Base-by-base conservation (phyloP, 768 basidiomycete species). In the Leccinellum luteum region DNA sequence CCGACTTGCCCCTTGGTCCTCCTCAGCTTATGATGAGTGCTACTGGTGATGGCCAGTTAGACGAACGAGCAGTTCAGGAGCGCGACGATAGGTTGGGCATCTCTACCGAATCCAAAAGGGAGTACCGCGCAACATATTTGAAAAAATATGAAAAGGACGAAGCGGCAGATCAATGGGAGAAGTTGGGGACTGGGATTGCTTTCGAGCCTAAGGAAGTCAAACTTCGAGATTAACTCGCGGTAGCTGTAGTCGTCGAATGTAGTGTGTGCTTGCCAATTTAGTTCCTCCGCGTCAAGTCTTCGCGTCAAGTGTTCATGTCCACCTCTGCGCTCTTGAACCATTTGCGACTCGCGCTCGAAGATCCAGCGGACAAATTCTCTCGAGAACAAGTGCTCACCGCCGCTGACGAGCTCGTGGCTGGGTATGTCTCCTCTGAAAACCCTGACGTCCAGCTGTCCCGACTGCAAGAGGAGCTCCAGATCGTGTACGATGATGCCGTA, bases 381-480 rank as follows among this genome's bases (percentile, higher is more conserved):
- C 68, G 83, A 15, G 68, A 77, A 32, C 82, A 84, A 50, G 70
- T 85, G 12, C 75, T 85, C 19, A 66, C 60, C 6, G 63, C 76
- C 12, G 75, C 85, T 19, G 85, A 89, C 64, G 78, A 80, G 13
- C 85, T 86, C 63, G 82, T 85, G 3, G 61, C 72, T 19, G 78
- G 80, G 60, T 81, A 76, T 64, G 69, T 75, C n/a, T 74, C 78
- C 12, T 78, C 81, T 21, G 72, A 77, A 27, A 79, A 85, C 43
- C 65, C 77, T 2, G 77, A 80, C 38, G 64, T 64, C 27, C 71
- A 79, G 14, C 69, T 85, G 21, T 69, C 70, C 58, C 76, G 81
- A 47, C 73, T 88, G 48, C 86, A 91, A 66, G 82, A 87, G 60
- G 84, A 90, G 60, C 78, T 92, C 13, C 85, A 86, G 57, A 71